A percentile compares a stretch with the other conserved stretches of the same genome.
phyloP scores from a whole-genome alignment of 257 asterid species.

The Solanum etuberosum region DNA sequence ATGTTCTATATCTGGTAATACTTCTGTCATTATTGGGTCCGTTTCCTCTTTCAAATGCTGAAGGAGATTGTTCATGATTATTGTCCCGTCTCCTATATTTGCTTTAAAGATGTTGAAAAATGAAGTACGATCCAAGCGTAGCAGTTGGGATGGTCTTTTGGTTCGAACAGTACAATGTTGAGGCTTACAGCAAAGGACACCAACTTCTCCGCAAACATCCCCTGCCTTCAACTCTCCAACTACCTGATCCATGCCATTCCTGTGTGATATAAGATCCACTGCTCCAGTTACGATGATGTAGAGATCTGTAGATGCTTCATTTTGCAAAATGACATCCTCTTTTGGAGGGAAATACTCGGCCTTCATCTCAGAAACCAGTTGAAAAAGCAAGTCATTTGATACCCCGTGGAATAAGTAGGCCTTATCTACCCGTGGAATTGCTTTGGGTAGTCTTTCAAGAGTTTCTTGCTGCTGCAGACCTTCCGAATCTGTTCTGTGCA shows the following conservation, averaged over 20 bases:
- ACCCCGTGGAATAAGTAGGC: constrained; percentile 72
- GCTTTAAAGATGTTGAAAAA: constrained; percentile 58
- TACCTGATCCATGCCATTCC: constrained; percentile 28
- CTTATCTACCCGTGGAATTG: constrained; percentile 52
- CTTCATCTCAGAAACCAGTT: constrained; percentile 77
- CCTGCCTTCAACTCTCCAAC: constrained; percentile 48
- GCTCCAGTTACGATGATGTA: constrained; percentile 58
- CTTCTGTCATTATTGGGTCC: constrained; percentile 43
- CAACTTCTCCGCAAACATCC: constrained; percentile 60
- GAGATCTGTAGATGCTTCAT: constrained; percentile 65
- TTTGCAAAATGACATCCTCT: constrained; percentile 55
- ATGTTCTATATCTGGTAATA: constrained; percentile 41
- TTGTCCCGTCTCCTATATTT: constrained; percentile 55
- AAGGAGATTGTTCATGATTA: constrained; percentile 73
- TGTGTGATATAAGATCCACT: constrained; percentile 44
- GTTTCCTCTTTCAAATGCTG: constrained; percentile 46
- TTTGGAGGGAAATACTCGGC: constrained; percentile 66
- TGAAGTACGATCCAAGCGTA: constrained; percentile 55
- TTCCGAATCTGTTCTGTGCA: constrained; percentile 70
- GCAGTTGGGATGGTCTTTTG: constrained; percentile 60
- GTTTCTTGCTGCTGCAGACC: constrained; percentile 77
- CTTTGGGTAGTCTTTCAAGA: constrained; percentile 71
- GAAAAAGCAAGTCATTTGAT: constrained; percentile 69
- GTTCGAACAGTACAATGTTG: constrained; percentile 63
- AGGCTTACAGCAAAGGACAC: constrained; percentile 68